Evolutionary conservation across 1,139 yeast species (phyloP).

Genomic region (Taiozyma onychis): DNA sequence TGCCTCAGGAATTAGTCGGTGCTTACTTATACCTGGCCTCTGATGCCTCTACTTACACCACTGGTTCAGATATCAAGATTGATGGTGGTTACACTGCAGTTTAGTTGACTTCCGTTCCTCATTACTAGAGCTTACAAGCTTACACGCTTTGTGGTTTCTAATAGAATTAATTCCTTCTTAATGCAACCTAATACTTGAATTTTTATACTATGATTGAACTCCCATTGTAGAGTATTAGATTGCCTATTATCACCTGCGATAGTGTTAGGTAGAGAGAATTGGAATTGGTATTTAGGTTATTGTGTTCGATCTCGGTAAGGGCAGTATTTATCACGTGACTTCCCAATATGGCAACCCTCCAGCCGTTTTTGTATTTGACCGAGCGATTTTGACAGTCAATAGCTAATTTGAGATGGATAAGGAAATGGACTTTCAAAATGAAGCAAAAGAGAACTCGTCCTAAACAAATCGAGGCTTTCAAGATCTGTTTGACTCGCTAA

Average conservation of each 20-base stretch:
- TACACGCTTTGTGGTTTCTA: background rate
- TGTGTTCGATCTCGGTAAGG: background rate
- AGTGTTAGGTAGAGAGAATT: too few species aligned
- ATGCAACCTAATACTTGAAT: background rate
- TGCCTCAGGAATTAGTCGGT: conserved; percentile 76
- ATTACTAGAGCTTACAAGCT: background rate
- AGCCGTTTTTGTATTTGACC: background rate
- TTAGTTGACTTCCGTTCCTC: background rate
- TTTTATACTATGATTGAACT: background rate
- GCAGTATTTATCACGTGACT: background rate
- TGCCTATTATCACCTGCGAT: too few species aligned
- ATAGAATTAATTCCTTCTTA: background rate
- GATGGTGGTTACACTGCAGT: conserved; percentile 70
- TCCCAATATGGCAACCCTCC: background rate
- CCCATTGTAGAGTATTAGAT: too few species aligned
- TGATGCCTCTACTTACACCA: conserved; percentile 79
- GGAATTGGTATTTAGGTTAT: too few species aligned
- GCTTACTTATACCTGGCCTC: conserved; percentile 82
- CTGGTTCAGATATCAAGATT: conserved; percentile 75
- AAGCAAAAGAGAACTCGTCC: background rate
- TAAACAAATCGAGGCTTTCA: background rate
- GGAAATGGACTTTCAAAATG: background rate
- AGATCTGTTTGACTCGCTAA: background rate
- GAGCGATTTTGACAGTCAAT: background rate
- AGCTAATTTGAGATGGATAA: background rate